Evolutionary conservation across 2,329 filamentous ascomycete genomes (phyloP).

Genomic region (Xylogone sp.): DNA sequence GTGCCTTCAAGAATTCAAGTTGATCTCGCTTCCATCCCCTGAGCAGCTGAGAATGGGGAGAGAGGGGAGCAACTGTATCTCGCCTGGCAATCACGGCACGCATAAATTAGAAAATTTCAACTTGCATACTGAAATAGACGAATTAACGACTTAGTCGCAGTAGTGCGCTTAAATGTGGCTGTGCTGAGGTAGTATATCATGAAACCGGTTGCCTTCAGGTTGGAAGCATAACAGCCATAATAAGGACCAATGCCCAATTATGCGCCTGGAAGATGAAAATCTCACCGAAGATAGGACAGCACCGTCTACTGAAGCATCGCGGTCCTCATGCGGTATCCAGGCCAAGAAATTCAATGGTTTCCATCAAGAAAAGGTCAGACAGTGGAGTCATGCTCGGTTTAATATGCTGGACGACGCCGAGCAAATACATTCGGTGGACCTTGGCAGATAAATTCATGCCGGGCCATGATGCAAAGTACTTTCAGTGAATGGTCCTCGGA

Average conservation of each 20-base stretch:
- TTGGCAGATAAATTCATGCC: no score
- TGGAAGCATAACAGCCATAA: neutral
- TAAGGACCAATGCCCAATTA: neutral
- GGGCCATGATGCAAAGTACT: no score
- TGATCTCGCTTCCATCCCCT: neutral
- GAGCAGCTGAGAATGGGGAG: neutral
- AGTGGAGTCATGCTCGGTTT: no score
- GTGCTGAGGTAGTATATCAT: neutral
- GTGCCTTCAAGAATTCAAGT: neutral
- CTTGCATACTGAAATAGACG: neutral
- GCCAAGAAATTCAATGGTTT: no score
- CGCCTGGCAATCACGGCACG: neutral
- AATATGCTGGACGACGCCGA: no score
- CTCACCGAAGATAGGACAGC: no score
- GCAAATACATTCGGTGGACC: no score
- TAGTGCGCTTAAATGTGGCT: neutral
- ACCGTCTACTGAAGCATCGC: no score
- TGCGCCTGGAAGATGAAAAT: neutral
- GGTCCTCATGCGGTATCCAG: no score
- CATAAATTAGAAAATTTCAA: neutral
- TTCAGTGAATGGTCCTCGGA: no score
- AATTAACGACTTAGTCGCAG: neutral
- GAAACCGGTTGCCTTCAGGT: neutral
- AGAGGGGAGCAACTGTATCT: neutral
- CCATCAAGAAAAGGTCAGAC: no score